Evolutionary conservation across 1,284 basidiomycete genomes (phyloP).

Genomic region (Agaricales sp.): DNA sequence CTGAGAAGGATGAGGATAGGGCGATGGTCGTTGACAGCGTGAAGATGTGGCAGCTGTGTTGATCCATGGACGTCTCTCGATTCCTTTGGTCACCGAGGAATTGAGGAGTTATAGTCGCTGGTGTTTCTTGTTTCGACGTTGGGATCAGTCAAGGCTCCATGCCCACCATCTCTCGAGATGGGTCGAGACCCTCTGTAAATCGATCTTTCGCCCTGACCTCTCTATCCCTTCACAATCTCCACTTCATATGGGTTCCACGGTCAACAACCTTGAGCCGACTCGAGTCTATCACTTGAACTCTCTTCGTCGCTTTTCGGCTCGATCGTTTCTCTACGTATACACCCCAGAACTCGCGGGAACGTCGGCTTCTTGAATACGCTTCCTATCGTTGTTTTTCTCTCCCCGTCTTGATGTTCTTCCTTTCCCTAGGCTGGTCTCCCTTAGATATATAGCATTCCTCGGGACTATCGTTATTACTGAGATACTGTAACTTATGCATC

Average conservation of each 20-base stretch:
- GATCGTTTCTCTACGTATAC: no score
- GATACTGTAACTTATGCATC: no score
- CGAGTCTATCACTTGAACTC: neutral
- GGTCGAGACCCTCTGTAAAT: neutral
- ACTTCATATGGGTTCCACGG: neutral
- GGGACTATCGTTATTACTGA: no score
- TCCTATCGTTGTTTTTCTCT: no score
- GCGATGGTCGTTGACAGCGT: conserved; percentile 70
- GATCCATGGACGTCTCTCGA: conserved; percentile 10
- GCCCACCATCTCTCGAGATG: neutral
- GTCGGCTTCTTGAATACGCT: no score
- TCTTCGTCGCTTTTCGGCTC: neutral
- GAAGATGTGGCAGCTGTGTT: conserved; percentile 66
- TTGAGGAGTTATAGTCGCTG: no score
- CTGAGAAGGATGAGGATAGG: conserved; percentile 42
- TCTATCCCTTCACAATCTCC: neutral
- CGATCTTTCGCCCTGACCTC: neutral
- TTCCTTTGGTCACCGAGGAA: no score
- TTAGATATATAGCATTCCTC: no score
- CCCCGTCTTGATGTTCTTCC: no score
- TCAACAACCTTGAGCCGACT: neutral
- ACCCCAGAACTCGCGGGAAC: no score
- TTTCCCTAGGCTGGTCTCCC: no score
- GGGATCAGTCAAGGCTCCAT: neutral
- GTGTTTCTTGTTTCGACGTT: neutral